These are phyloP conservation scores for Lasiosphaeriaceae sp. DNA, from an alignment of 495 filamentous ascomycete genomes.

Conservation along the genomic window DNA sequence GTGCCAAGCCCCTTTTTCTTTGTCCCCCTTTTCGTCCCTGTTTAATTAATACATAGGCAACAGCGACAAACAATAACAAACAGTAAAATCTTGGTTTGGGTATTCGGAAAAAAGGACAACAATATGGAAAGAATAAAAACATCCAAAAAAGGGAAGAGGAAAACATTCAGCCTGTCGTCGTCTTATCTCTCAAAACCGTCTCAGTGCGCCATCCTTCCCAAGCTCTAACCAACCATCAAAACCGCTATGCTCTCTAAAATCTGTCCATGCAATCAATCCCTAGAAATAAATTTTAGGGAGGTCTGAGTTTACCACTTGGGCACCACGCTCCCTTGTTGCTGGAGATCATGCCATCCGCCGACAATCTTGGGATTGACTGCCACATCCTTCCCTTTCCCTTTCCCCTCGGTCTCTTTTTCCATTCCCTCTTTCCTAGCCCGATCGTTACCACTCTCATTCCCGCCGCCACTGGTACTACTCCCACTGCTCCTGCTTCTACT, in stretches of 20 bases:
- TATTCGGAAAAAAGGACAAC: no score
- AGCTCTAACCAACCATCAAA: background rate
- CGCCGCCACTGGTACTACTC: background rate
- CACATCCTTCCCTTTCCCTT: background rate
- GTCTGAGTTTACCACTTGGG: no score
- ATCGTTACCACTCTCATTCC: background rate
- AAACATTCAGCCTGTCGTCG: no score
- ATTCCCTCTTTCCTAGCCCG: background rate
- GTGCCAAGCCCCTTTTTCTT: no score
- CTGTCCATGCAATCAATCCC: background rate
- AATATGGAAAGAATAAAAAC: no score
- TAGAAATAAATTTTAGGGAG: no score
- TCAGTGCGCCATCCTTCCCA: background rate
- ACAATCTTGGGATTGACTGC: background rate
- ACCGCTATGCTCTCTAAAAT: background rate
- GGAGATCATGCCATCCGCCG: background rate
- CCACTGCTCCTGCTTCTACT: background rate
- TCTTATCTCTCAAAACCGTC: no score
- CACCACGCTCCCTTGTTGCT: background rate
- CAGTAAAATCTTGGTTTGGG: no score
- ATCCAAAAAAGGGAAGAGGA: no score
- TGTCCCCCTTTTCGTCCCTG: no score
- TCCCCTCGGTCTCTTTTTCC: background rate
- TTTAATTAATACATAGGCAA: no score
- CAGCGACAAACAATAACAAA: no score